Evolutionary conservation across 2,329 filamentous ascomycete species (phyloP).

Genomic region (Fusarium torreyae): DNA sequence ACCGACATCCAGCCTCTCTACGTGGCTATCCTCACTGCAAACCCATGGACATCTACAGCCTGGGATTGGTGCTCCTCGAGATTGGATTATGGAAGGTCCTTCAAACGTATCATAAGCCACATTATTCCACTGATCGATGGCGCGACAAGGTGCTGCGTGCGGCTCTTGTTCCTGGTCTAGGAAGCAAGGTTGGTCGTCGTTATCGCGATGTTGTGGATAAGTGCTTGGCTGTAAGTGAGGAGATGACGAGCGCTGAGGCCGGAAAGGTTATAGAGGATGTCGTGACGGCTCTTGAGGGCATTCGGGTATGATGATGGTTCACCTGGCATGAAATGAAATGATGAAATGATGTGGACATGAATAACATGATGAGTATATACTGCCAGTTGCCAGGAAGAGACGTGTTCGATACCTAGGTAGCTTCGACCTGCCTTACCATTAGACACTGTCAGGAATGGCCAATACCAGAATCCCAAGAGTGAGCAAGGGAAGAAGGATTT

Average conservation of each 20-base stretch:
- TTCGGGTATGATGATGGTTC: conserved; percentile 48
- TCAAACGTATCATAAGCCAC: conserved; percentile 58
- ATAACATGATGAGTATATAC: neutral
- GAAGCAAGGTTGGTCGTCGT: conserved; percentile 58
- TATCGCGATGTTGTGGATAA: conserved; percentile 61
- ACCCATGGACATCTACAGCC: conserved; percentile 67
- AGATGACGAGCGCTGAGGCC: conserved; percentile 56
- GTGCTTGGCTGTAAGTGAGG: conserved; percentile 57
- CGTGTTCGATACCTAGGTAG: too few species aligned
- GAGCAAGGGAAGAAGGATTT: neutral
- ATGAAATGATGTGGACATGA: neutral
- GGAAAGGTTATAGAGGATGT: conserved; percentile 60
- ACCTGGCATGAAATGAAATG: neutral
- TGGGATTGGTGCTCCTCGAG: conserved; percentile 67
- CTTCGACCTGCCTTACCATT: too few species aligned
- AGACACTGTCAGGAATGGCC: too few species aligned
- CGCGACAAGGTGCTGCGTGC: conserved; percentile 60
- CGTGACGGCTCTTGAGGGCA: conserved; percentile 58
- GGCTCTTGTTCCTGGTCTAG: conserved; percentile 59
- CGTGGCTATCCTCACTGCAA: conserved; percentile 62
- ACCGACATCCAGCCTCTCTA: conserved; percentile 63
- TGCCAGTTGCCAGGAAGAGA: neutral
- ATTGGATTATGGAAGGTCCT: conserved; percentile 65
- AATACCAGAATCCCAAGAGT: too few species aligned
- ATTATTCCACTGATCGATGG: conserved; percentile 60